Evolutionary conservation across 805 yeast genomes (phyloP).

Genomic region (Candida golubevii): DNA sequence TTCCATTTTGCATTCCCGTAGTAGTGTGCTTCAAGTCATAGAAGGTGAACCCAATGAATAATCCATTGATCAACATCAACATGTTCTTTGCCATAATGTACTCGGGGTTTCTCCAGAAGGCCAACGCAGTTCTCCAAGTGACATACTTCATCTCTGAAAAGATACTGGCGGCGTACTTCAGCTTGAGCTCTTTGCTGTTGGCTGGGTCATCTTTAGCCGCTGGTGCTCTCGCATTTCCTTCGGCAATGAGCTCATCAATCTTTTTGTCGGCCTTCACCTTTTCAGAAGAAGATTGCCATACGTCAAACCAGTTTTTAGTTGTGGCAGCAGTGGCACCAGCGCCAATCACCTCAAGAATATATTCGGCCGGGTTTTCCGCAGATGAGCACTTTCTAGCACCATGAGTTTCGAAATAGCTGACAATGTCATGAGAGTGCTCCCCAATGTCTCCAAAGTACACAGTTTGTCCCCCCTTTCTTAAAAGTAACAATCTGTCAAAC

Average conservation of each 20-base stretch:
- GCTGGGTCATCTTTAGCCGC: background rate
- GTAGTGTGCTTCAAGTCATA: slow-evolving; percentile 17
- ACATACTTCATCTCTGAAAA: slow-evolving; percentile 9
- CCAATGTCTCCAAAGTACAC: slow-evolving; percentile 19
- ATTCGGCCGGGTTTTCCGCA: slow-evolving; percentile 17
- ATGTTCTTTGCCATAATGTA: slow-evolving; percentile 15
- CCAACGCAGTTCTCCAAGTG: slow-evolving; percentile 9
- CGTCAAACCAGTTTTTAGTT: slow-evolving; percentile 13
- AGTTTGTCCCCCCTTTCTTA: slow-evolving; percentile 17
- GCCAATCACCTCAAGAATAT: slow-evolving; percentile 17
- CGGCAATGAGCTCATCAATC: slow-evolving; percentile 9
- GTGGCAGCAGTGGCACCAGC: slow-evolving; percentile 17
- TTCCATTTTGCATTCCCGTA: slow-evolving; percentile 30
- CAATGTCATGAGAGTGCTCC: slow-evolving; percentile 9
- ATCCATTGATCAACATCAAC: slow-evolving; percentile 36
- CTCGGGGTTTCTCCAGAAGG: slow-evolving; percentile 17
- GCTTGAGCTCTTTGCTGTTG: slow-evolving; percentile 8
- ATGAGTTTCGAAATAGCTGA: slow-evolving; percentile 12
- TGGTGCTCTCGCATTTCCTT: slow-evolving; percentile 1
- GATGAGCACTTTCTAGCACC: slow-evolving; percentile 13
- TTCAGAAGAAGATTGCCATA: slow-evolving; percentile 13
- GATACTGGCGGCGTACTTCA: slow-evolving; percentile 10
- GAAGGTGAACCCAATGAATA: slow-evolving; percentile 39
- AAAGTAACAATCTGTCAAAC: slow-evolving; percentile 65
- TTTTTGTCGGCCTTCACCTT: slow-evolving; percentile 4